Evolutionary conservation across 345 rosid genomes (phyloP).

Genomic region (Eutrema heterophyllum): DNA sequence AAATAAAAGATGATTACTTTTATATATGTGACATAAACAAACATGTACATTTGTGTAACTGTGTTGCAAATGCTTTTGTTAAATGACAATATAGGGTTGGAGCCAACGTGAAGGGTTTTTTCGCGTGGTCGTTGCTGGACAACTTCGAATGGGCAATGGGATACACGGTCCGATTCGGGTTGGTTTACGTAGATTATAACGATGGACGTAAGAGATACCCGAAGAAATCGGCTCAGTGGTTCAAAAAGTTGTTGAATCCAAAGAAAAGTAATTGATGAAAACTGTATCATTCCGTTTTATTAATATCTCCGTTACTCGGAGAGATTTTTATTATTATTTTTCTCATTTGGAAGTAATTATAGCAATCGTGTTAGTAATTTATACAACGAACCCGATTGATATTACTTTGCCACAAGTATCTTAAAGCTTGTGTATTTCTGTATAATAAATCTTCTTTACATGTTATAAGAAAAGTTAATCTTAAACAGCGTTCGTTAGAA

Average conservation of each 20-base stretch:
- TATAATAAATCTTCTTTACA: no score
- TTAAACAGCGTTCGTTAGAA: no score
- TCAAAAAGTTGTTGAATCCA: constrained; percentile 10
- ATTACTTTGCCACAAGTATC: background rate
- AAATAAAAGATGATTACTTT: background rate
- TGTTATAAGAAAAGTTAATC: no score
- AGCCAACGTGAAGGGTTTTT: constrained; percentile 40
- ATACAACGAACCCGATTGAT: background rate
- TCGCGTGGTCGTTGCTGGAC: constrained; percentile 43
- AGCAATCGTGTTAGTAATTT: background rate
- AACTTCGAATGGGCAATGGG: constrained; percentile 43
- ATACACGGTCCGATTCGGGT: constrained; percentile 36
- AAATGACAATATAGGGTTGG: constrained; percentile 31
- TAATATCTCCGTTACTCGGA: background rate
- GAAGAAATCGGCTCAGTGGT: constrained; percentile 33
- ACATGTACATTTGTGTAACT: background rate
- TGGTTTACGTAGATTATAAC: constrained; percentile 38
- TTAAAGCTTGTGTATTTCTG: no score
- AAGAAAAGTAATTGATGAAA: constrained; percentile 16
- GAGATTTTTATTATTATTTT: background rate
- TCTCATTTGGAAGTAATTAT: constrained; percentile 5
- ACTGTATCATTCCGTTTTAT: background rate
- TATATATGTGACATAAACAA: background rate
- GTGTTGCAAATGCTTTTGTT: background rate
- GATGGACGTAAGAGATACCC: constrained; percentile 30